Percentiles rank a stretch among this genome's conserved stretches.
Evolutionary conservation across 441 rosid genomes (phyloP).

Genomic region (Eutrema salsugineum): DNA sequence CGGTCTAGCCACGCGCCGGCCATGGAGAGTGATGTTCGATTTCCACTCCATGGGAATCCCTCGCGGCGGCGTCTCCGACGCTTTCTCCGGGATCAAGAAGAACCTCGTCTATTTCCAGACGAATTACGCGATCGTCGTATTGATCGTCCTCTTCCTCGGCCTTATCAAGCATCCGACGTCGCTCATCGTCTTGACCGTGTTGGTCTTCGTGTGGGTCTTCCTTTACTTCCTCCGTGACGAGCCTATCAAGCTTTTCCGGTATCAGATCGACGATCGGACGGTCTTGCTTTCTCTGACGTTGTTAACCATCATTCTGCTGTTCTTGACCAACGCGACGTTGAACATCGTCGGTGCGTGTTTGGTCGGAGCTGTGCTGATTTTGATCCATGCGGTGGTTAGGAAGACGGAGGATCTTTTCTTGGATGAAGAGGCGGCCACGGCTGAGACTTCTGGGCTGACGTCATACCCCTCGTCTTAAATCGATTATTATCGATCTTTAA

Average conservation of each 20-base stretch:
- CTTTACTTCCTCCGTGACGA: constrained; percentile 64
- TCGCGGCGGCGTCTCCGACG: constrained; percentile 23
- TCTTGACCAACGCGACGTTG: constrained; percentile 48
- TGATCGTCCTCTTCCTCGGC: constrained; percentile 47
- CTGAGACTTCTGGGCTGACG: constrained; percentile 26
- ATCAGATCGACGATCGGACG: constrained; percentile 43
- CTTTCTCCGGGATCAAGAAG: constrained; percentile 34
- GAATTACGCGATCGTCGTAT: constrained; percentile 54
- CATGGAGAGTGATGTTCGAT: constrained; percentile 57
- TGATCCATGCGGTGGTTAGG: constrained; percentile 58
- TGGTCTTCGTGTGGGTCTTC: constrained; percentile 57
- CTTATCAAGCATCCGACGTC: constrained; percentile 55
- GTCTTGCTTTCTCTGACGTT: constrained; percentile 40
- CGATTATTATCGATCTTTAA: neutral
- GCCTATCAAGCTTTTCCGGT: constrained; percentile 44
- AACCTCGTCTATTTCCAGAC: constrained; percentile 47
- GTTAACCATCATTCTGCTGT: constrained; percentile 42
- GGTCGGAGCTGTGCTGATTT: constrained; percentile 44
- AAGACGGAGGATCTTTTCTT: constrained; percentile 51
- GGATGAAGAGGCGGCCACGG: constrained; percentile 45
- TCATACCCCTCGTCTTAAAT: constrained; percentile 24
- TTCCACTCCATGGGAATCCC: constrained; percentile 41
- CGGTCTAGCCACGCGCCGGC: constrained; percentile 51
- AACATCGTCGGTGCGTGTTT: constrained; percentile 45
- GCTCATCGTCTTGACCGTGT: constrained; percentile 47